These are phyloP conservation scores for Aspergillus intermedius DNA, from an alignment of 2,329 filamentous ascomycete genomes.

Conservation along the genomic window DNA sequence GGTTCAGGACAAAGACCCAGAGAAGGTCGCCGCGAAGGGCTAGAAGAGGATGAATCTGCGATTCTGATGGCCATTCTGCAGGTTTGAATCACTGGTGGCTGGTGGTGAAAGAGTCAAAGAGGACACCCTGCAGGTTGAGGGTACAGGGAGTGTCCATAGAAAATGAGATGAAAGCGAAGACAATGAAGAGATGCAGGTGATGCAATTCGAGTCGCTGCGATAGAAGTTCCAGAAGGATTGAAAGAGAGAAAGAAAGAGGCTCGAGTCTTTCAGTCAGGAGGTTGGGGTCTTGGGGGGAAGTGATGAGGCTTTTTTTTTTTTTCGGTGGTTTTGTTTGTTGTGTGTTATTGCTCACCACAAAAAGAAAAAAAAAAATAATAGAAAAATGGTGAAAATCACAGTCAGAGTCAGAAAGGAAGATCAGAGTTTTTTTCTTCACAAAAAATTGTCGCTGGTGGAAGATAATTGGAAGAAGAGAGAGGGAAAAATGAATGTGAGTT, in stretches of 20 bases:
- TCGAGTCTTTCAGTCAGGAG: background rate
- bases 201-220: background rate
- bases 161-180: background rate
- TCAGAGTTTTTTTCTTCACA: no score
- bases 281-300: background rate
- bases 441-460: no score
- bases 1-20: constrained; percentile 23
- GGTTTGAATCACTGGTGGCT: constrained; percentile 14
- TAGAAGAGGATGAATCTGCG: constrained; percentile 30
- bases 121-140: constrained; percentile 27
- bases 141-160: constrained; percentile 30
- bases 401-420: no score
- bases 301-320: constrained; percentile 1
- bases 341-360: background rate
- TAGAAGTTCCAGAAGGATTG: background rate
- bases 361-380: no score
- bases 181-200: background rate
- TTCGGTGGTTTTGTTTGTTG: background rate
- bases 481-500: background rate
- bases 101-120: constrained; percentile 27
- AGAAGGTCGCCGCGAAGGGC: constrained; percentile 23
- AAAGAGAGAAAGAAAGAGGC: constrained; percentile 1
- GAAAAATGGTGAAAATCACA: background rate
- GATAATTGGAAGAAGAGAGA: background rate
- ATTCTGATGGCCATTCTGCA: constrained; percentile 39